Evolutionary conservation across 805 yeast genomes (phyloP).

Genomic region (Schwanniomyces vanrijiae): DNA sequence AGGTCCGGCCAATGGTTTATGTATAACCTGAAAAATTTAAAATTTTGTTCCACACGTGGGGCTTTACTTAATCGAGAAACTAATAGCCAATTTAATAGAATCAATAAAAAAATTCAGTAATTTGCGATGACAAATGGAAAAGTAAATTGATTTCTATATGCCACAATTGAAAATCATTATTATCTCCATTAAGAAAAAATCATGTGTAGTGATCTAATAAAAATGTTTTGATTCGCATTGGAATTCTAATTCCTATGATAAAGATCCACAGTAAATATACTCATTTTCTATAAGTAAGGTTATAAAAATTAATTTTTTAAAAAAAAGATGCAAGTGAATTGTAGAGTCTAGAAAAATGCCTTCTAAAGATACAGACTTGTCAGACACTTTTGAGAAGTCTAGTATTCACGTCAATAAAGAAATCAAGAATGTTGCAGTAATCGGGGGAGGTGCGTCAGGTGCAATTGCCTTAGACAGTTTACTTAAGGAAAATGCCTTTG

Average conservation of each 20-base stretch:
- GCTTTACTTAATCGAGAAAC: conserved; percentile 3
- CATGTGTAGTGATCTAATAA: background rate
- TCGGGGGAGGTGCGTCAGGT: conserved; percentile 56
- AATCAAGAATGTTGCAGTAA: conserved; percentile 37
- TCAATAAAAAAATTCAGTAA: background rate
- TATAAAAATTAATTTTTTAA: background rate
- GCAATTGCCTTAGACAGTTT: conserved; percentile 41
- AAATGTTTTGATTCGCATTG: background rate
- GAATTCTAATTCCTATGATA: background rate
- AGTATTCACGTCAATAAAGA: background rate
- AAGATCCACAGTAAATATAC: background rate
- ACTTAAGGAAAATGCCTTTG: conserved; percentile 31
- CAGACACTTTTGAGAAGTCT: background rate
- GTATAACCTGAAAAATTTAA: background rate
- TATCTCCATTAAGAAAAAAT: too few species aligned
- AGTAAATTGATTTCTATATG: background rate
- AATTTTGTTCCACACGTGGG: conserved; percentile 9
- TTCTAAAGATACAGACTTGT: background rate
- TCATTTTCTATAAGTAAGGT: background rate
- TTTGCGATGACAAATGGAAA: background rate
- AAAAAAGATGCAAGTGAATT: background rate
- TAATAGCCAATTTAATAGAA: background rate
- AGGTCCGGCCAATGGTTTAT: background rate
- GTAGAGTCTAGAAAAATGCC: background rate
- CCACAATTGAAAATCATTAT: background rate